phyloP scores from a whole-genome alignment of 2,329 filamentous ascomycete genomes.

The Talaromyces sp. region DNA sequence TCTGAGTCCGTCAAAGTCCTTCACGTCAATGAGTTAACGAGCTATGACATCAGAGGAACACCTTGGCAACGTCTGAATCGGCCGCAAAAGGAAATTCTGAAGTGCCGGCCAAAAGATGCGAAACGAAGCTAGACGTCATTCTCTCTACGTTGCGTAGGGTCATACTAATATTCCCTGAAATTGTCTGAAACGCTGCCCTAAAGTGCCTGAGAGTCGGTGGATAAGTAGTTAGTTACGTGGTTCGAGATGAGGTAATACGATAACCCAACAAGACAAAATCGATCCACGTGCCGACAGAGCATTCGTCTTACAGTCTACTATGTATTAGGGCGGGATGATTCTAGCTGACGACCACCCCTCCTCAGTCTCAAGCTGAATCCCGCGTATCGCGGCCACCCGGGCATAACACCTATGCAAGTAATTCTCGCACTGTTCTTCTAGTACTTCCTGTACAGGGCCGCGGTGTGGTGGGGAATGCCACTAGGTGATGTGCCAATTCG shows the following conservation, averaged over 20 bases:
- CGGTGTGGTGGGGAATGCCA: not conserved
- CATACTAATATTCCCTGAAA: not conserved
- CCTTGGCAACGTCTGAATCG: not conserved
- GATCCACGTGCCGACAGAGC: constrained; percentile 2
- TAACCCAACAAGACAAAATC: not conserved
- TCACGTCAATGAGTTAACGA: not conserved
- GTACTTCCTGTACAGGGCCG: not conserved
- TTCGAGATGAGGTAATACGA: not conserved
- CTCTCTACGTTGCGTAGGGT: not conserved
- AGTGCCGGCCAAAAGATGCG: not conserved
- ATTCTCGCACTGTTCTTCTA: not conserved
- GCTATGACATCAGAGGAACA: not conserved
- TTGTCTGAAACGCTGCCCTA: not conserved
- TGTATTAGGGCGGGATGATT: not conserved
- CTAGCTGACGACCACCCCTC: not conserved
- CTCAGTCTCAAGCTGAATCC: not conserved
- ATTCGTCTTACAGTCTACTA: not conserved
- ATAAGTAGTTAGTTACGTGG: not conserved
- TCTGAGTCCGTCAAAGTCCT: not conserved
- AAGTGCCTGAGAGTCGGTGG: not conserved
- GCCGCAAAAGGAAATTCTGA: constrained; percentile 10
- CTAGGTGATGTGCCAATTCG: not conserved
- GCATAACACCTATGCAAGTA: not conserved
- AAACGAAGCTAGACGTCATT: not conserved
- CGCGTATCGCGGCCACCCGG: not conserved